Conservation (phyloP, 1,284 basidiomycete genomes). For the Ceratobasidium papillatum region DNA sequence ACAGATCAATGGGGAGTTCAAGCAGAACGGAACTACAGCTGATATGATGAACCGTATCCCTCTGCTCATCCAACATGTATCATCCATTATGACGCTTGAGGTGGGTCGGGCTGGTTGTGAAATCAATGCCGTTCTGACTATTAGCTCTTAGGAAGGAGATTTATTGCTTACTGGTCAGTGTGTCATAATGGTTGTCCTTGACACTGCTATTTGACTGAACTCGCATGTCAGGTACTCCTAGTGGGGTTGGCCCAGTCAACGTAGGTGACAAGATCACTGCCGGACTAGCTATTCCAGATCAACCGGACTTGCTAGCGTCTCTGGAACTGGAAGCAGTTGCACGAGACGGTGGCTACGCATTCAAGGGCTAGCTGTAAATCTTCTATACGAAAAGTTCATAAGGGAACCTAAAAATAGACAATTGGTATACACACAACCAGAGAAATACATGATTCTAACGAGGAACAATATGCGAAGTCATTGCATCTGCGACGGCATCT, state of each 20-base stretch:
- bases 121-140: slow-evolving; percentile 27
- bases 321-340: slow-evolving; percentile 73
- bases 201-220: not conserved
- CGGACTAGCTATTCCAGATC: slow-evolving; percentile 67
- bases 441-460: slow-evolving; percentile 39
- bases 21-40: slow-evolving; percentile 84
- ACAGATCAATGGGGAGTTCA: slow-evolving; percentile 82
- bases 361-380: slow-evolving; percentile 49
- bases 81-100: slow-evolving; percentile 95
- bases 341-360: slow-evolving; percentile 76
- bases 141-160: slow-evolving; percentile 76
- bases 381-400: not conserved
- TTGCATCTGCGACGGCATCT: slow-evolving; percentile 26
- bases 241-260: slow-evolving; percentile 83
- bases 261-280: slow-evolving; percentile 86
- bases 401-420: slow-evolving; percentile 9
- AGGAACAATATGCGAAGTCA: slow-evolving; percentile 29
- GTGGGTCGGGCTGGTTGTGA: slow-evolving; percentile 55
- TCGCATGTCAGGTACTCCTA: slow-evolving; percentile 69
- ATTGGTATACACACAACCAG: slow-evolving; percentile 10
- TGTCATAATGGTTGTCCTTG: not conserved
- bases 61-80: slow-evolving; percentile 88
- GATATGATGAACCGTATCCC: slow-evolving; percentile 97
- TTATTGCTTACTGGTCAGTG: slow-evolving; percentile 73
- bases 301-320: slow-evolving; percentile 58